Conservation (phyloP, 495 filamentous ascomycete species). For the Baudoinia panamericana region DNA sequence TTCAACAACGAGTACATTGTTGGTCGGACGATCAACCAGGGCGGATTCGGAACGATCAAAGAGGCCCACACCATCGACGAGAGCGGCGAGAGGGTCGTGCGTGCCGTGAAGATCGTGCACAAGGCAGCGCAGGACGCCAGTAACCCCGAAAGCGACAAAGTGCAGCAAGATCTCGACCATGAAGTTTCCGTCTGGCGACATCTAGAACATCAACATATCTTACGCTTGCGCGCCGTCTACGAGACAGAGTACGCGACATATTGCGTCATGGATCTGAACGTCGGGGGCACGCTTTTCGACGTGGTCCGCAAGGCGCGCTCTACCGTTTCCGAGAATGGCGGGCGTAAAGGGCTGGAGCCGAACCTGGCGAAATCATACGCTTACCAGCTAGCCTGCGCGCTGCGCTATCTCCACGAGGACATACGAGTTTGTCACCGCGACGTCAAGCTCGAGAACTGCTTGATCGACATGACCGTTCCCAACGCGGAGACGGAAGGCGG, state of each 20-base stretch:
- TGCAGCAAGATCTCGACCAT: slow-evolving; percentile 62
- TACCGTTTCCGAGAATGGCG: slow-evolving; percentile 10
- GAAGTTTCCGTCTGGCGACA: slow-evolving; percentile 61
- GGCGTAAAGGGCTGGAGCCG: slow-evolving; percentile 35
- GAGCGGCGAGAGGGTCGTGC: slow-evolving; percentile 31
- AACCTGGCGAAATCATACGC: slow-evolving; percentile 47
- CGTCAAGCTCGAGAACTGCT: slow-evolving; percentile 67
- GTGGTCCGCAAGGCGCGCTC: slow-evolving; percentile 44
- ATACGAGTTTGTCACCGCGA: slow-evolving; percentile 58
- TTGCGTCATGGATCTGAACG: slow-evolving; percentile 57
- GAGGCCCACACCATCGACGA: slow-evolving; percentile 56
- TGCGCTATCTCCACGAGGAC: slow-evolving; percentile 64
- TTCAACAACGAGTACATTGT: slow-evolving; percentile 50
- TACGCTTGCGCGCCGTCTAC: slow-evolving; percentile 54
- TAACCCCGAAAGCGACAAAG: slow-evolving; percentile 52
- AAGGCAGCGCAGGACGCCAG: slow-evolving; percentile 44
- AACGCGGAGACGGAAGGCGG: slow-evolving; percentile 39
- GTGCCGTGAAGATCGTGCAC: slow-evolving; percentile 62
- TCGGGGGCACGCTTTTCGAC: slow-evolving; percentile 60
- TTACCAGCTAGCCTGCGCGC: slow-evolving; percentile 54
- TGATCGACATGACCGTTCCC: slow-evolving; percentile 45
- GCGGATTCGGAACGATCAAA: slow-evolving; percentile 59
- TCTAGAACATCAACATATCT: slow-evolving; percentile 51
- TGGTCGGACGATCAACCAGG: slow-evolving; percentile 55
- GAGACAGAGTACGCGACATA: slow-evolving; percentile 61